Evolutionary conservation across 306 rosid species (phyloP).

Genomic region (Styphnolobium japonicum): DNA sequence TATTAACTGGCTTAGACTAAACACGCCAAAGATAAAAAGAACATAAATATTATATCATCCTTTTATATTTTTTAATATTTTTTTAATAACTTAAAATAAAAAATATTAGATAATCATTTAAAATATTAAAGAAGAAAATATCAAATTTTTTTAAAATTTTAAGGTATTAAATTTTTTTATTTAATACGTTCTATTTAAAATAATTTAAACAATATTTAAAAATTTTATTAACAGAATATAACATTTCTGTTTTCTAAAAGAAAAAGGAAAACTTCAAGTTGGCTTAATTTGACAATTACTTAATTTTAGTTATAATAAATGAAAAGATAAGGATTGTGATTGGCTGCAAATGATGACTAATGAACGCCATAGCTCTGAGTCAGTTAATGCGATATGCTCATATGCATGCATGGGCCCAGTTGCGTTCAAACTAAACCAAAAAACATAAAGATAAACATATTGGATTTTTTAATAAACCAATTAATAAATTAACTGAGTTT

Average conservation of each 20-base stretch:
- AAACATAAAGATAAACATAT: not conserved
- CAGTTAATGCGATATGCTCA: not conserved
- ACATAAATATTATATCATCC: no score
- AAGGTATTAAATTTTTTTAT: no score
- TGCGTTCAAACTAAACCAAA: not conserved
- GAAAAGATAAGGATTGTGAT: conserved; percentile 14
- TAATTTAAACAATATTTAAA: no score
- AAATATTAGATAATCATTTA: no score
- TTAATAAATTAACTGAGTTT: no score
- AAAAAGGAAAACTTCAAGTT: not conserved
- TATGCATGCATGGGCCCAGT: not conserved
- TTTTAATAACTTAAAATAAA: no score
- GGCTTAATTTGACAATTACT: not conserved
- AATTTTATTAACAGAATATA: no score
- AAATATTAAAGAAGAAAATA: no score
- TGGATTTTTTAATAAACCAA: not conserved
- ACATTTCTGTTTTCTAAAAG: no score
- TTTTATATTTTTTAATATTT: no score
- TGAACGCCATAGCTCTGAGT: not conserved
- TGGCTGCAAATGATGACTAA: conserved; percentile 1
- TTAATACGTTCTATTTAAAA: no score
- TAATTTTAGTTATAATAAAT: not conserved
- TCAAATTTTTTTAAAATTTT: no score
- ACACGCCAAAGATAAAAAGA: not conserved
- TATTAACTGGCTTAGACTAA: not conserved